These are phyloP conservation scores for Hypomyces perniciosus DNA, from an alignment of 2,329 filamentous ascomycete species.

Conservation along the genomic window DNA sequence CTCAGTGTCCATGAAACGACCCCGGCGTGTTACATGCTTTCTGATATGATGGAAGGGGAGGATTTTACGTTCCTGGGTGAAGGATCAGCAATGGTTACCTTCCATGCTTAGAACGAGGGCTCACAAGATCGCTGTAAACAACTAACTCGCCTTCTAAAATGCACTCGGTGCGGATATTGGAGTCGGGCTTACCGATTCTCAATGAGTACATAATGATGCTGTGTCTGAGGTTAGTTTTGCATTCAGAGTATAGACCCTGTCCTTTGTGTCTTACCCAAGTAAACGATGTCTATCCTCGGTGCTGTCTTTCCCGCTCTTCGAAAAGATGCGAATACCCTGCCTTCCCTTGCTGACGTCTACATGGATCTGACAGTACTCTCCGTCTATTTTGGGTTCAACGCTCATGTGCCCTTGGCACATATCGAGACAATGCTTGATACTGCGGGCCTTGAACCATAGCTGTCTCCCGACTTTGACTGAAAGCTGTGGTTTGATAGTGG, in stretches of 20 bases:
- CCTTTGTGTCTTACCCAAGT: slow-evolving; percentile 39
- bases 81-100: background rate
- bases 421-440: slow-evolving; percentile 67
- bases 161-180: slow-evolving; percentile 57
- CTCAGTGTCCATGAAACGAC: slow-evolving; percentile 59
- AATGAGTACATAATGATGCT: slow-evolving; percentile 59
- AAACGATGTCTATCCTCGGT: slow-evolving; percentile 62
- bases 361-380: slow-evolving; percentile 87
- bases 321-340: slow-evolving; percentile 71
- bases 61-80: slow-evolving; percentile 48
- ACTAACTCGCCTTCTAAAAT: slow-evolving; percentile 82
- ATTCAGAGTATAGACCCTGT: background rate
- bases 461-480: slow-evolving; percentile 61
- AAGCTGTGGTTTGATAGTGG: slow-evolving; percentile 43
- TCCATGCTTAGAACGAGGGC: slow-evolving; percentile 3
- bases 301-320: slow-evolving; percentile 87
- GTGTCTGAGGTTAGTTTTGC: slow-evolving; percentile 12
- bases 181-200: slow-evolving; percentile 50
- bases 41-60: slow-evolving; percentile 76
- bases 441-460: slow-evolving; percentile 59
- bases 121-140: slow-evolving; percentile 62
- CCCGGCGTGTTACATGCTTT: slow-evolving; percentile 70
- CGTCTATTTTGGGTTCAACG: slow-evolving; percentile 77
- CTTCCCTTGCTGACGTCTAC: slow-evolving; percentile 55
- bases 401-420: slow-evolving; percentile 60